Evolutionary conservation across 805 yeast species (phyloP), one percentile per base, ranked within the genome.

Genomic region (Wickerhamomyces subpelliculosus): DNA sequence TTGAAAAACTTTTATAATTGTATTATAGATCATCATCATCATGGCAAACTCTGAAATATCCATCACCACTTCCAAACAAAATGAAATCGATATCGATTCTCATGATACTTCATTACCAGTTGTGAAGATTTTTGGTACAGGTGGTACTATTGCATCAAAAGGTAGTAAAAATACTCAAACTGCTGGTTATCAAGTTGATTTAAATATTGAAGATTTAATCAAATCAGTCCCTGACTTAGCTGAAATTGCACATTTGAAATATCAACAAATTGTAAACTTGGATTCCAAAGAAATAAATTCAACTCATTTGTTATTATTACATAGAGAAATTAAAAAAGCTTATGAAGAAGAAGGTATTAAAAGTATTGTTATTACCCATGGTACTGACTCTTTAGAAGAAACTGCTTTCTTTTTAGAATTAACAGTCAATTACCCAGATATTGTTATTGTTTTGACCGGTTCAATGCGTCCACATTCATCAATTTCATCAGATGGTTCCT

Each of bases 381-480:
- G 86, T 18, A 79, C 86, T 4, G 86, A 79, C 49, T 75, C 84
- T 1, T 63, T 78, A 57, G 79, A 80, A 37, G 86, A 79, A 52
- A 78, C 86, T 12, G 75, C 83, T 0, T 78, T 79, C 51, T 79
- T 79, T 53, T 58, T 79, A 29, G 81, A 78, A 45, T 59, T 71
- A 36, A 61, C 70, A 5, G 57, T 67, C 33, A 66, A 64, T 39
- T 49, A 60, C 39, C 68, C 68, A 43, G 66, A 64, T 25, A 57
- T 77, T 39, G 84, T 84, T 4, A 72, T 80, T 37, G 85, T 79
- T 5, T 61, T 80, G 54, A 79, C 83, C 35, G 88, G 88, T 2
- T 74, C 83, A 6, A 80, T 80, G 88, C 68, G 86, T 51, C 88
- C 88, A 1, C 73, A 82, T 8, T 76, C 84, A 4, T 75, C 81